These are phyloP conservation scores for Bipolaris sorokiniana DNA, from an alignment of 2,329 filamentous ascomycete genomes.

Conservation along the genomic window DNA sequence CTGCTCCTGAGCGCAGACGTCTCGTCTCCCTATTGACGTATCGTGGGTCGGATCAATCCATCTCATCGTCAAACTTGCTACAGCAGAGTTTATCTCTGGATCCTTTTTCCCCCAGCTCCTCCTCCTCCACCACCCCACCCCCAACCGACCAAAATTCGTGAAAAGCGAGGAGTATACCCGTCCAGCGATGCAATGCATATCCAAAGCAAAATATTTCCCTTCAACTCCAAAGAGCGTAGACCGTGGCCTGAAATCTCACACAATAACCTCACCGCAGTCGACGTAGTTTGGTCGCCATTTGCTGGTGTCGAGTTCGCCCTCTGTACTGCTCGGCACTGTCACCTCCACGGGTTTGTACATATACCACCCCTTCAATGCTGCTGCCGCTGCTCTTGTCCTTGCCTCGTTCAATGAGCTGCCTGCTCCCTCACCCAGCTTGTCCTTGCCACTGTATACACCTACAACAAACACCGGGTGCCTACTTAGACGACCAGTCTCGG, in stretches of 20 bases:
- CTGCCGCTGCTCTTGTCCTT: constrained; percentile 78
- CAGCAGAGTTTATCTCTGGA: neutral
- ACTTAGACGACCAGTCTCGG: constrained; percentile 85
- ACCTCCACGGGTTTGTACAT: constrained; percentile 78
- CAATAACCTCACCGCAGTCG: constrained; percentile 63
- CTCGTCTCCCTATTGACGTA: neutral
- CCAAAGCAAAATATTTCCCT: constrained; percentile 8
- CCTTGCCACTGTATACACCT: constrained; percentile 87
- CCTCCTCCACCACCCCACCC: neutral
- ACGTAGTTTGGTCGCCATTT: constrained; percentile 63
- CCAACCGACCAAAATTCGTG: constrained; percentile 15
- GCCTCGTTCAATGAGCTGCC: constrained; percentile 80
- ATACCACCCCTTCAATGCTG: constrained; percentile 92
- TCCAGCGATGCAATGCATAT: constrained; percentile 17
- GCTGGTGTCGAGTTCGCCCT: constrained; percentile 42
- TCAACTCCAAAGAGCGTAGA: constrained; percentile 30
- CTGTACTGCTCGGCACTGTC: constrained; percentile 59
- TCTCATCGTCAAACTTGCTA: constrained; percentile 2
- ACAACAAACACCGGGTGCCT: constrained; percentile 91
- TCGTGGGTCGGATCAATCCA: constrained; percentile 2
- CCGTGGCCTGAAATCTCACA: constrained; percentile 33
- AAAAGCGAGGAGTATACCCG: constrained; percentile 24
- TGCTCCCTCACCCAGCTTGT: constrained; percentile 91
- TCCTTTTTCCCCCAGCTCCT: neutral
- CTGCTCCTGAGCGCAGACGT: constrained; percentile 8